Conservation (phyloP, 1,284 basidiomycete species). For the Irpex lacteus region DNA sequence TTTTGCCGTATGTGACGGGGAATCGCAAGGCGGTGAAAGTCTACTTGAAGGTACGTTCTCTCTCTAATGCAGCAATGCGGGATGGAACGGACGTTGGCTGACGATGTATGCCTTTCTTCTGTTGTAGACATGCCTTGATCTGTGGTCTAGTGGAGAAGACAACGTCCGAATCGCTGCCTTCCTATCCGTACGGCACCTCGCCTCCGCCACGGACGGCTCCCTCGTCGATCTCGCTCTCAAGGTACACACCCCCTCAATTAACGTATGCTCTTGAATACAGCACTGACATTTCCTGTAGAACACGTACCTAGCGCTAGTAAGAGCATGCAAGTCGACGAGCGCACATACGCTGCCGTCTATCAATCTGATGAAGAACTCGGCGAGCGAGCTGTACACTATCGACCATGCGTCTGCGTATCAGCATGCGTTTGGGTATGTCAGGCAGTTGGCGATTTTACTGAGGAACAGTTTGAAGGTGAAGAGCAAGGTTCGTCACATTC, state of each 20-base stretch:
- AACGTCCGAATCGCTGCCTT: conserved; percentile 86
- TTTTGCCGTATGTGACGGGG: conserved; percentile 82
- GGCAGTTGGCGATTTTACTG: conserved; percentile 93
- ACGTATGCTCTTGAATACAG: conserved; percentile 6
- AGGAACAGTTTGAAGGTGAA: conserved; percentile 89
- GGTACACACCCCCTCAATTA: conserved; percentile 40
- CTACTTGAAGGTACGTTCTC: conserved; percentile 90
- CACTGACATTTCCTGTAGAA: conserved; percentile 44
- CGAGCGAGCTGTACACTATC: conserved; percentile 87
- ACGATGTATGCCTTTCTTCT: background rate
- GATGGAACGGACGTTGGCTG: background rate
- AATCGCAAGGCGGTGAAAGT: conserved; percentile 82
- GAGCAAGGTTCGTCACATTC: conserved; percentile 67
- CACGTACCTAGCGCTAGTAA: conserved; percentile 82
- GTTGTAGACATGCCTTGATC: conserved; percentile 68
- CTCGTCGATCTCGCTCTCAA: conserved; percentile 87
- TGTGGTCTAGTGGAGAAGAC: conserved; percentile 86
- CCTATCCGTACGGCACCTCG: conserved; percentile 82
- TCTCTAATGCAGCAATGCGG: no score
- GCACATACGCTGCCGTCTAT: conserved; percentile 90
- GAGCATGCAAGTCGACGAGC: conserved; percentile 80
- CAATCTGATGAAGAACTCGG: conserved; percentile 98
- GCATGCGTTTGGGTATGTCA: conserved; percentile 95
- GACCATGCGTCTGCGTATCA: conserved; percentile 81
- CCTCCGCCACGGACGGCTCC: conserved; percentile 76